A percentile compares a stretch with the other conserved stretches of the same genome.
Evolutionary conservation across 345 rosid species (phyloP).

Genomic region (Linum usitatissimum): DNA sequence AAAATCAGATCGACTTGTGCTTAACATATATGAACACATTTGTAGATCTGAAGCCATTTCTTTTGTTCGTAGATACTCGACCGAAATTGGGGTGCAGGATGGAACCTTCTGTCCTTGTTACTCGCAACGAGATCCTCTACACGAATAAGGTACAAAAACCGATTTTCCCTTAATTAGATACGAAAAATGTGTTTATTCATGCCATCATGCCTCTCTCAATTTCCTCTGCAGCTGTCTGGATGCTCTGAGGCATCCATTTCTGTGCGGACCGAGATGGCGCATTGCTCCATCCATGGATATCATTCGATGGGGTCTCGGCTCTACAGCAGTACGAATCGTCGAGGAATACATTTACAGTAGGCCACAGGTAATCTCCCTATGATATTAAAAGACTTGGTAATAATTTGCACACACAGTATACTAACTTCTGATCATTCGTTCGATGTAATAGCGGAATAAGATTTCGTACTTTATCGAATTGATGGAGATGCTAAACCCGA

Average conservation of each 20-base stretch:
- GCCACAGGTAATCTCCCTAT: conserved; percentile 46
- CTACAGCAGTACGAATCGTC: conserved; percentile 74
- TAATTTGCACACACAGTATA: neutral
- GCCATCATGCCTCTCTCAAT: neutral
- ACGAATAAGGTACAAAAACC: conserved; percentile 51
- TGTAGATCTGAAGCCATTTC: neutral
- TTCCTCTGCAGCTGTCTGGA: conserved; percentile 54
- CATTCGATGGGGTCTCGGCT: conserved; percentile 94
- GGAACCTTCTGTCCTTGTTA: conserved; percentile 79
- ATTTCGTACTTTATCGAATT: conserved; percentile 75
- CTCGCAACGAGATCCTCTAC: conserved; percentile 66
- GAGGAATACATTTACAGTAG: conserved; percentile 78
- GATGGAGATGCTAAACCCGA: conserved; percentile 91
- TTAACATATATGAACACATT: too few species aligned
- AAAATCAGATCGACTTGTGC: neutral
- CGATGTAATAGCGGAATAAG: conserved; percentile 51
- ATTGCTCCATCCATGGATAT: conserved; percentile 79
- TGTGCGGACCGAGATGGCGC: conserved; percentile 95
- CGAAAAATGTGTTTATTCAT: neutral
- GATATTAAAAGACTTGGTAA: neutral
- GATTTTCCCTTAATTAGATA: neutral
- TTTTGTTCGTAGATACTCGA: conserved; percentile 64
- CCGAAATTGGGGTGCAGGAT: conserved; percentile 92
- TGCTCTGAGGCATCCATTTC: conserved; percentile 87
- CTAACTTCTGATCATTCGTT: conserved; percentile 15